Percentiles rank a stretch among this genome's conserved stretches.
These are phyloP conservation scores for Dipteronia sinensis DNA, from an alignment of 345 rosid genomes.

Conservation along the genomic window DNA sequence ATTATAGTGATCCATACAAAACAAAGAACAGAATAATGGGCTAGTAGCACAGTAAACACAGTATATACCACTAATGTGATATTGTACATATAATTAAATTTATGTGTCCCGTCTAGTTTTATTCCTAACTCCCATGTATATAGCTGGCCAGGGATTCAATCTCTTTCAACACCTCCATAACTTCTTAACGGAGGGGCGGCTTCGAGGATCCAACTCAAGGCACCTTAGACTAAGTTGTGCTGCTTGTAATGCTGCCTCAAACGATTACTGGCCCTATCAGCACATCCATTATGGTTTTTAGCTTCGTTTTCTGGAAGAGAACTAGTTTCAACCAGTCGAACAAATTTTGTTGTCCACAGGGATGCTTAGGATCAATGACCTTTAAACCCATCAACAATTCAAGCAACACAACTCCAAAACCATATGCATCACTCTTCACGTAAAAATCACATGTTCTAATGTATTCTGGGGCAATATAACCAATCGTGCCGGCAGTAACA, in stretches of 20 bases:
- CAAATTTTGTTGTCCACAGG: slow-evolving; percentile 43
- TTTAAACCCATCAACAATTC: slow-evolving; percentile 56
- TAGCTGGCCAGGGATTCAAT: slow-evolving; percentile 37
- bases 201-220: slow-evolving; percentile 45
- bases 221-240: slow-evolving; percentile 48
- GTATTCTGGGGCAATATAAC: slow-evolving; percentile 67
- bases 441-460: slow-evolving; percentile 68
- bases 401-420: slow-evolving; percentile 62
- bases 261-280: slow-evolving; percentile 54
- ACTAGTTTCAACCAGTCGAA: slow-evolving; percentile 55
- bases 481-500: slow-evolving; percentile 42
- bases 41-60: no score
- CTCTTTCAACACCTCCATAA: slow-evolving; percentile 41
- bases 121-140: no score
- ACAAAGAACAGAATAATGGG: no score
- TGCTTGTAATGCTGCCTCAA: slow-evolving; percentile 39
- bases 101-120: no score
- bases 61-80: no score
- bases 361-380: slow-evolving; percentile 44
- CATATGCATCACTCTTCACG: slow-evolving; percentile 68
- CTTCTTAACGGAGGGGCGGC: slow-evolving; percentile 67
- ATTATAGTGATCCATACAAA: no score
- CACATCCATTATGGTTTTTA: slow-evolving; percentile 46
- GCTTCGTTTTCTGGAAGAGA: slow-evolving; percentile 40
- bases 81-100: no score